Base-by-base conservation (phyloP, 1,284 basidiomycete genomes). In the Cryptococcus sp. region DNA sequence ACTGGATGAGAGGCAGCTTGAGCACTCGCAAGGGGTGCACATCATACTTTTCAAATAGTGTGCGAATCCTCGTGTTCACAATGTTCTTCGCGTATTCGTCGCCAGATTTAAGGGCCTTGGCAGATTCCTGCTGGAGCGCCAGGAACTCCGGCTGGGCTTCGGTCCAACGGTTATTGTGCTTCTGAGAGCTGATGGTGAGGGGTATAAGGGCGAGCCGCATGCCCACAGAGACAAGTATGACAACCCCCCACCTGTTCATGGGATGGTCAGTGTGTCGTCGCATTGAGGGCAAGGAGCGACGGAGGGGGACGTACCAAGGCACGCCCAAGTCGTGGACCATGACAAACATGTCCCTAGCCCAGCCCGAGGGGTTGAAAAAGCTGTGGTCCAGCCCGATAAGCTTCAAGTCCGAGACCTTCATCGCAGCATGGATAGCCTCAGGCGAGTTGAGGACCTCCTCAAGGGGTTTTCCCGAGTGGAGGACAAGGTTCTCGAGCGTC, bases 321-420 rank as follows among this genome's bases (percentile, higher is more conserved):
- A 93, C 71, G 35, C 86, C 87, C 0, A 87, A 86, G 43, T 81
- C 77, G 63, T 92, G 85, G 48, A 92, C 75, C 42, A 85, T 70
- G 68, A 95, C 90, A 57, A 93, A 80, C 9, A 80, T 68, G 66
- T 81, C 80, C 39, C 79, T 78, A 80, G 83, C 83, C 84, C 89
- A 66, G 8, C 87, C 87, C 1, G 84, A 80, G 6, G 86, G 82
- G 56, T 80, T 80, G 53, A 72, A 57, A 38, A 64, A 53, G 75
- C 81, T 85, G 53, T 82, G 79, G 18, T 82, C 80, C 4, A 94
- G 80, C 3, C 89, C 92, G 42, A 92, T 80, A 12, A 86, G 82
- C 20, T 85, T 82, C 38, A 95, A 81, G 77, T 94, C 91, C 0
- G 90, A 89, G 36, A 85, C 84, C 61, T 88, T 84, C 38, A 91